Evolutionary conservation across 2,329 filamentous ascomycete species (phyloP).

Genomic region (Cercospora berteroae): DNA sequence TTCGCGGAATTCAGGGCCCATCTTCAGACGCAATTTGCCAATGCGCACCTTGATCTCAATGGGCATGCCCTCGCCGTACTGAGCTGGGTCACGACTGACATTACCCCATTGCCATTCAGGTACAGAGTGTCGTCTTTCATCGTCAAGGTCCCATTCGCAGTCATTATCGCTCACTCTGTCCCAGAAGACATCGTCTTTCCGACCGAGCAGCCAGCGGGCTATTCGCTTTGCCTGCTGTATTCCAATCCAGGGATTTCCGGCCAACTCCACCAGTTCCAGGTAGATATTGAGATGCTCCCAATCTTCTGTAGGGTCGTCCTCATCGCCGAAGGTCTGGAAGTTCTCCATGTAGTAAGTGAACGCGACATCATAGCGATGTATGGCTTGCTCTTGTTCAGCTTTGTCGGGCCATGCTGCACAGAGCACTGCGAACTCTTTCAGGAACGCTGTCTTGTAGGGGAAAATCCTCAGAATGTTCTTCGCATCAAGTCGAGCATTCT

Average conservation of each 20-base stretch:
- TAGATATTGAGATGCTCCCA: conserved; percentile 89
- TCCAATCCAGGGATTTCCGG: conserved; percentile 63
- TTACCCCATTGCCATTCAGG: conserved; percentile 58
- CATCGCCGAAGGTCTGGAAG: conserved; percentile 38
- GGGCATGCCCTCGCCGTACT: conserved; percentile 73
- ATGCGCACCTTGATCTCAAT: conserved; percentile 81
- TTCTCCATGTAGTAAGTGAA: conserved; percentile 48
- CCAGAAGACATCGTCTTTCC: conserved; percentile 74
- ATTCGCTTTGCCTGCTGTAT: conserved; percentile 68
- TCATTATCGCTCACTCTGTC: conserved; percentile 68
- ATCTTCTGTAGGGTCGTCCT: conserved; percentile 48
- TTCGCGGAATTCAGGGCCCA: conserved; percentile 58
- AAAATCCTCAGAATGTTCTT: conserved; percentile 54
- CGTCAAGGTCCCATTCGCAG: conserved; percentile 82
- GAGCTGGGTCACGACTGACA: conserved; percentile 46
- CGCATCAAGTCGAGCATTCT: conserved; percentile 52
- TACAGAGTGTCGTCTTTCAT: conserved; percentile 62
- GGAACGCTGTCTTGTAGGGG: conserved; percentile 54
- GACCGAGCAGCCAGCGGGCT: conserved; percentile 78
- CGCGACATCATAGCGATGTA: conserved; percentile 50
- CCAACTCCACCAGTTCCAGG: conserved; percentile 69
- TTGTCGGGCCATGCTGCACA: conserved; percentile 38
- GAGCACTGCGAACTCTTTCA: conserved; percentile 57
- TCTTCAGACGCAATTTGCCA: conserved; percentile 74
- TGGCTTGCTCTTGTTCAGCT: conserved; percentile 30